Conservation (phyloP, 805 yeast species). For the Candida sithepensis region DNA sequence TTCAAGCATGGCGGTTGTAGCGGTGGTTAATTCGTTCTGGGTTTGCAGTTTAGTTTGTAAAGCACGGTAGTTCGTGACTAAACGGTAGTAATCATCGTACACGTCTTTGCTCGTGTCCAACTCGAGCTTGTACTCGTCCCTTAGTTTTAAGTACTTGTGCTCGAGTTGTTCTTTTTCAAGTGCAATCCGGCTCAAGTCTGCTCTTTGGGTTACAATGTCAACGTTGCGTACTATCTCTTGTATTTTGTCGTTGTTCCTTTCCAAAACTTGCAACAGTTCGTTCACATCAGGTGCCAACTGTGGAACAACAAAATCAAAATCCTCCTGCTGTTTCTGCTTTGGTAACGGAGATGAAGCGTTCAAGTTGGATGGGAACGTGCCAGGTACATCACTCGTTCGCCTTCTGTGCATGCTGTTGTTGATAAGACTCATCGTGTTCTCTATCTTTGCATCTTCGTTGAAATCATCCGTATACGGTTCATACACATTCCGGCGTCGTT, state of each 20-base stretch:
- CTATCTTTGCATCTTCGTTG: conserved; percentile 15
- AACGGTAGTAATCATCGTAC: conserved; percentile 24
- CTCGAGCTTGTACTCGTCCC: conserved; percentile 23
- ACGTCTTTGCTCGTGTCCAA: conserved; percentile 22
- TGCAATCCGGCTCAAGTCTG: conserved; percentile 11
- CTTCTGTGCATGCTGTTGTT: conserved; percentile 6
- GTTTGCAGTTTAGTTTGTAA: conserved; percentile 4
- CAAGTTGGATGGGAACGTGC: conserved; percentile 19
- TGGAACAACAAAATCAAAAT: too few relatives aligned
- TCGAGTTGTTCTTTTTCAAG: conserved; percentile 15
- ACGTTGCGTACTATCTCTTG: conserved; percentile 10
- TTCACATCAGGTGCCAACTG: not conserved
- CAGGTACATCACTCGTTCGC: conserved; percentile 11
- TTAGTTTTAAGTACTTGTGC: conserved; percentile 15
- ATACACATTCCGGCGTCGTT: too few relatives aligned
- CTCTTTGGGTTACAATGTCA: conserved; percentile 12
- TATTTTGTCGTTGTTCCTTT: conserved; percentile 12
- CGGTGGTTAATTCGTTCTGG: too few relatives aligned
- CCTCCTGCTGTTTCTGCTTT: too few relatives aligned
- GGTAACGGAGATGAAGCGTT: not conserved
- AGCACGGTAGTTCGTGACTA: conserved; percentile 16
- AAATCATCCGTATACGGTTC: conserved; percentile 8
- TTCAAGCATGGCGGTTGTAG: too few relatives aligned
- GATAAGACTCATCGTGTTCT: conserved; percentile 22
- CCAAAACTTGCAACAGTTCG: conserved; percentile 1